Conservation (phyloP, 768 basidiomycete species). For the Tricholoma terreum region DNA sequence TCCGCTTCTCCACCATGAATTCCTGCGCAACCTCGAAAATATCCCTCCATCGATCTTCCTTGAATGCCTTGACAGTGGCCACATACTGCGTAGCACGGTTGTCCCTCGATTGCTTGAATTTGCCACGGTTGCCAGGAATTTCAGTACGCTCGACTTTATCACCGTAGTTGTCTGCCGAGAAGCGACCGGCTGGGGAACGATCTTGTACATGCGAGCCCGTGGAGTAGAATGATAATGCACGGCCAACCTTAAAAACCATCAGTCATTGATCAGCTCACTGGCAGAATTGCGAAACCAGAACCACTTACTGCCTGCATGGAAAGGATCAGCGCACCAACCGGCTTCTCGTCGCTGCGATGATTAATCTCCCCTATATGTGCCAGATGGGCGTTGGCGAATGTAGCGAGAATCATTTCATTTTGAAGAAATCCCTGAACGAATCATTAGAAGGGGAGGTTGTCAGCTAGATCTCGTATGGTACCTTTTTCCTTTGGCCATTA, state of each 20-base stretch:
- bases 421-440: not conserved
- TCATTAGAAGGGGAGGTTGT: not conserved
- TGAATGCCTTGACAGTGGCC: not conserved
- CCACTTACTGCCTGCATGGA: not conserved
- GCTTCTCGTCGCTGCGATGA: not conserved
- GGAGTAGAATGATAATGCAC: not conserved
- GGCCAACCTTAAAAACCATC: not conserved
- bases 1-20: not conserved
- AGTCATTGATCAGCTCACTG: not conserved
- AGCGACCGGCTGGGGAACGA: not conserved
- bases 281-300: not conserved
- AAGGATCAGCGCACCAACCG: not conserved
- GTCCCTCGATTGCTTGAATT: not conserved
- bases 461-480: not conserved
- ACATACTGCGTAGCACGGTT: not conserved
- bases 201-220: not conserved
- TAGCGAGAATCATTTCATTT: not conserved
- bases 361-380: not conserved
- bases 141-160: not conserved
- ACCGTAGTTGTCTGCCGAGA: not conserved
- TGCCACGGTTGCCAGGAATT: not conserved
- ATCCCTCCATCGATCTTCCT: not conserved
- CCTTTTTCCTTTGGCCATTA: not conserved
- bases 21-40: not conserved
- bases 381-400: not conserved